Evolutionary conservation across 2,329 filamentous ascomycete genomes (phyloP), one percentile per base, ranked within the genome.

Genomic region (Tolypocladium paradoxum): DNA sequence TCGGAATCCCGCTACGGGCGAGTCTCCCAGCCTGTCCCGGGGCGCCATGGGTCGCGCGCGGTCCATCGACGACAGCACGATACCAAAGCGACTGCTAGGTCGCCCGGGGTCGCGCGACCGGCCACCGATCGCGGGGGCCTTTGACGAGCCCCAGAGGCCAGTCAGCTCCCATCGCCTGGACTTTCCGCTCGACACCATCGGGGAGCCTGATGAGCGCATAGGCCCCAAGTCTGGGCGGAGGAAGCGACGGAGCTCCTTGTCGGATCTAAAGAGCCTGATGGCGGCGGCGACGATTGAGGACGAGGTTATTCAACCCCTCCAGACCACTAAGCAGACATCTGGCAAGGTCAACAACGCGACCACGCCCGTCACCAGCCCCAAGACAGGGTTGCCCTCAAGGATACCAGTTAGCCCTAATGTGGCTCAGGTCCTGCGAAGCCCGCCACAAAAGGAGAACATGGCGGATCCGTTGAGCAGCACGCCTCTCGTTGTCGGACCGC

Each of bases 231-330:
- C 66, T n/a, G 70, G 74, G 46, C 84, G 80, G 65, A 91, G 85
- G 58, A 96, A 95, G 73, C 81, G 92, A 53, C 84, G 92, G 65
- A 96, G 91, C 70, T 96, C 91, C 29, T 73, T 97, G 43, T 96
- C 91, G 5, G 92, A 97, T 67, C 76, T 97, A 48, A 87, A 83
- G 60, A 78, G 74, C 53, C 73, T 88, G 20, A 84, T 92, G 70
- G 78, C 77, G 40, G 76, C 81, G 53, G 76, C 84, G 9, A 78
- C 74, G 12, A 68, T 85, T 27, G 65, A 70, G 1, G 60, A 67
- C 31, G 65, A 68, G 48, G 57, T 70, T 9, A 59, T 73, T 16
- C 74, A 76, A 64, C 77, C 78, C 3, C 67, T 82, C 24, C 75
- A 76, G 57, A 67, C 76, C 59, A 74, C 77, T 65, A 74, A 77